Evolutionary conservation across 345 rosid genomes (phyloP).

Genomic region (Euphorbia tirucalli): DNA sequence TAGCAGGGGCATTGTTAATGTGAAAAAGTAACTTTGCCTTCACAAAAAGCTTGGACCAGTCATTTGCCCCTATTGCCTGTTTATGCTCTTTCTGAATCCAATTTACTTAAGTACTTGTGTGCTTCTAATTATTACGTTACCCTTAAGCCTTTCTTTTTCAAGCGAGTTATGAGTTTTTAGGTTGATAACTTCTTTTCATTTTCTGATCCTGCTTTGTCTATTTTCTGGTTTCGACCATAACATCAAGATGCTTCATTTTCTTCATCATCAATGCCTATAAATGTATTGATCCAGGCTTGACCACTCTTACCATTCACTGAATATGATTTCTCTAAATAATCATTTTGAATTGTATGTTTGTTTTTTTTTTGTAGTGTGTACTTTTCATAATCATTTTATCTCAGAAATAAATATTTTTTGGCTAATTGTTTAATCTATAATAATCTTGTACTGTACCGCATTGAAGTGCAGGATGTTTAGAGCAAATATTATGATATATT

Average conservation of each 20-base stretch:
- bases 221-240: not conserved
- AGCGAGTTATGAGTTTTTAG: not conserved
- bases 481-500: not conserved
- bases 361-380: not conserved
- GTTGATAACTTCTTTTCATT: not conserved
- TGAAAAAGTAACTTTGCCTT: not conserved
- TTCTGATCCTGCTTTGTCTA: not conserved
- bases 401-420: too few species aligned
- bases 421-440: not conserved
- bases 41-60: not conserved
- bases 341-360: not conserved
- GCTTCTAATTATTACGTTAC: not conserved
- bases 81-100: not conserved
- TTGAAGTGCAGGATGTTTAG: not conserved
- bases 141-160: not conserved
- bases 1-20: not conserved
- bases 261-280: not conserved
- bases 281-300: not conserved
- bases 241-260: not conserved
- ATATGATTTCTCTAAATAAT: not conserved
- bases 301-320: not conserved
- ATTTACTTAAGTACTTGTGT: not conserved
- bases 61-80: not conserved
- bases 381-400: too few species aligned
- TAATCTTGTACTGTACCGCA: not conserved